phyloP scores from a whole-genome alignment of 495 filamentous ascomycete species.

The Tuber brumale region DNA sequence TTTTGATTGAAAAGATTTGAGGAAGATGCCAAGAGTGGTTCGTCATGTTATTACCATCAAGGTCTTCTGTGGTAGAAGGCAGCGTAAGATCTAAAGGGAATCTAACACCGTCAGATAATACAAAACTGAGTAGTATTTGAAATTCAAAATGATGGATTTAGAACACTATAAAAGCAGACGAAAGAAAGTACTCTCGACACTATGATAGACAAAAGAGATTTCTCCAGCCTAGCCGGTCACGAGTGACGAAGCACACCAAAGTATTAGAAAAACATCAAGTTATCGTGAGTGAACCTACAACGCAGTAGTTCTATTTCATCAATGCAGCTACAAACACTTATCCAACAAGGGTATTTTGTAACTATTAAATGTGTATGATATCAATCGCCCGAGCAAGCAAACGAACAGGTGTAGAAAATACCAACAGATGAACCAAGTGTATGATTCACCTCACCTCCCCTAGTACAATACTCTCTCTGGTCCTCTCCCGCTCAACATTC shows the following conservation, averaged over 20 bases:
- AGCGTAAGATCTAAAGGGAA: background rate
- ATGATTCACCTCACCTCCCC: background rate
- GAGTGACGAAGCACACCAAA: background rate
- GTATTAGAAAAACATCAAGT: background rate
- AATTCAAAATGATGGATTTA: background rate
- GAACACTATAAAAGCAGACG: background rate
- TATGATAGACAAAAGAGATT: background rate
- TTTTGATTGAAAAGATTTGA: background rate
- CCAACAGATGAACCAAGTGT: background rate
- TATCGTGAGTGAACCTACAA: background rate
- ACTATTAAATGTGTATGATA: background rate
- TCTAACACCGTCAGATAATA: background rate
- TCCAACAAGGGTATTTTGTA: background rate
- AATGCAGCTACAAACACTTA: background rate
- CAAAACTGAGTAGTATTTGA: background rate
- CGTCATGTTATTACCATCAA: background rate
- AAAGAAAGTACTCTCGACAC: background rate
- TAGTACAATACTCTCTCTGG: background rate
- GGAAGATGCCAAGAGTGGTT: background rate
- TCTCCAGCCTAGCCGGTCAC: background rate
- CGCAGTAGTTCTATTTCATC: background rate
- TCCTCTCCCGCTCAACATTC: background rate
- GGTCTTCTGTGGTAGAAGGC: background rate
- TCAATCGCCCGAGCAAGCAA: background rate
- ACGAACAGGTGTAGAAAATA: constrained; percentile 1